A percentile compares a stretch with the other conserved stretches of the same genome.
phyloP scores from a whole-genome alignment of 2,329 filamentous ascomycete species.

The Calcarisporium arbuscula region DNA sequence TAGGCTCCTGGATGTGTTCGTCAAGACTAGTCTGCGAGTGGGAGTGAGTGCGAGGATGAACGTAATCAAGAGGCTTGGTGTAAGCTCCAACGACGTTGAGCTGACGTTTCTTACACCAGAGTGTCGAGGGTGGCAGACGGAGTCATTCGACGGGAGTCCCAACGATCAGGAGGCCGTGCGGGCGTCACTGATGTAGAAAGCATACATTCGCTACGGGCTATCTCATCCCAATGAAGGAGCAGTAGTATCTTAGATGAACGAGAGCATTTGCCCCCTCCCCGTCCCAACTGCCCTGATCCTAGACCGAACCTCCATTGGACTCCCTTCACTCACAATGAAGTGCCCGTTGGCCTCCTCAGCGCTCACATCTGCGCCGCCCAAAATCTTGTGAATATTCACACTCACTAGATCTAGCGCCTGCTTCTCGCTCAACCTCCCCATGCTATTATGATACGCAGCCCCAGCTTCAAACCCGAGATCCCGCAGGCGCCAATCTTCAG shows the following conservation, averaged over 20 bases:
- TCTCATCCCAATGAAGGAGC: too few species aligned
- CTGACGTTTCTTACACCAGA: constrained; percentile 3
- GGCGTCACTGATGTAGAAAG: too few species aligned
- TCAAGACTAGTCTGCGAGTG: neutral
- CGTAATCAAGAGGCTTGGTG: neutral
- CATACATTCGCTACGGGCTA: too few species aligned
- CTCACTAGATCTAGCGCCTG: constrained; percentile 52
- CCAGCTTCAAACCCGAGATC: constrained; percentile 56
- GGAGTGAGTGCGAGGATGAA: neutral
- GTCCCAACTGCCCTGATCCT: constrained; percentile 46
- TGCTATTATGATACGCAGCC: constrained; percentile 50
- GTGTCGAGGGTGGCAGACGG: neutral
- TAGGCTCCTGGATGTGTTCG: neutral
- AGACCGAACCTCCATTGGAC: constrained; percentile 53
- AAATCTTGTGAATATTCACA: constrained; percentile 49
- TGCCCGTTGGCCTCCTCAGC: constrained; percentile 28
- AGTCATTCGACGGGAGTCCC: neutral
- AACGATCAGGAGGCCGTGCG: neutral
- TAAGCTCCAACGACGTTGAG: constrained; percentile 2
- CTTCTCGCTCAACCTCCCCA: constrained; percentile 45
- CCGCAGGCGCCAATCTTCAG: constrained; percentile 56
- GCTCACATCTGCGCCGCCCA: constrained; percentile 36
- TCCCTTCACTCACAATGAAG: constrained; percentile 59
- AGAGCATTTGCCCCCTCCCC: constrained; percentile 22
- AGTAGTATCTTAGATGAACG: constrained; percentile 33